A percentile compares a stretch with the other conserved stretches of the same genome.
These are phyloP conservation scores for Aureobasidium melanogenum DNA, from an alignment of 2,329 filamentous ascomycete species.

Conservation along the genomic window DNA sequence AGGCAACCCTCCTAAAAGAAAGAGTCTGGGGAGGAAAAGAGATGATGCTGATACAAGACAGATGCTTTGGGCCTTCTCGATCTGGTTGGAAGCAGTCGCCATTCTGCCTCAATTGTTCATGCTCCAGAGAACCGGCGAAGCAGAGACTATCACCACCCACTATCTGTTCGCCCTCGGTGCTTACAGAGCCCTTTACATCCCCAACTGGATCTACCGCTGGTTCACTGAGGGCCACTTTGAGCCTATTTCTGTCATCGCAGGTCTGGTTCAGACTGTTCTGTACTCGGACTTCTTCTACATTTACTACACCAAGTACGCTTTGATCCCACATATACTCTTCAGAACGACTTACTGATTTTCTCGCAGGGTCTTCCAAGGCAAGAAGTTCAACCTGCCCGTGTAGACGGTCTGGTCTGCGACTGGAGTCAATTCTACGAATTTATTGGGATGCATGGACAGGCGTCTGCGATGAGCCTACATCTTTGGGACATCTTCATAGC, in stretches of 20 bases:
- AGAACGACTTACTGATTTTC: background rate
- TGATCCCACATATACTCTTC: conserved; percentile 14
- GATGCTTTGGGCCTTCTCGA: conserved; percentile 95
- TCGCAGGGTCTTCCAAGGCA: conserved; percentile 42
- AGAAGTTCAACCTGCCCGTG: conserved; percentile 46
- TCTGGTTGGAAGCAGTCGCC: conserved; percentile 95
- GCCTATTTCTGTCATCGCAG: conserved; percentile 79
- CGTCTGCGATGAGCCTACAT: background rate
- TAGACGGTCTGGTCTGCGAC: conserved; percentile 21
- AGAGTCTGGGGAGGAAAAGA: background rate
- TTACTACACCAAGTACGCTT: conserved; percentile 82
- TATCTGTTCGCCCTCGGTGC: conserved; percentile 89
- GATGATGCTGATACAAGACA: background rate
- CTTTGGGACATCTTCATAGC: background rate
- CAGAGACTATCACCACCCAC: conserved; percentile 98
- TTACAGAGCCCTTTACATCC: conserved; percentile 92
- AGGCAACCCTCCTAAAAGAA: background rate
- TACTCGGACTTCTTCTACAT: conserved; percentile 99
- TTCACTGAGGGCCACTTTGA: conserved; percentile 72
- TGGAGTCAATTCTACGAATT: background rate
- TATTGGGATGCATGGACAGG: background rate
- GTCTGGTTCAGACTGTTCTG: conserved; percentile 83
- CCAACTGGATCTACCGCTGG: conserved; percentile 96
- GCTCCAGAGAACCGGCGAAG: conserved; percentile 93
- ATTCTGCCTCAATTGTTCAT: conserved; percentile 97